These are phyloP conservation scores for Entamoeba dispar DNA, from an alignment of 208 protist species.

Conservation along the genomic window DNA sequence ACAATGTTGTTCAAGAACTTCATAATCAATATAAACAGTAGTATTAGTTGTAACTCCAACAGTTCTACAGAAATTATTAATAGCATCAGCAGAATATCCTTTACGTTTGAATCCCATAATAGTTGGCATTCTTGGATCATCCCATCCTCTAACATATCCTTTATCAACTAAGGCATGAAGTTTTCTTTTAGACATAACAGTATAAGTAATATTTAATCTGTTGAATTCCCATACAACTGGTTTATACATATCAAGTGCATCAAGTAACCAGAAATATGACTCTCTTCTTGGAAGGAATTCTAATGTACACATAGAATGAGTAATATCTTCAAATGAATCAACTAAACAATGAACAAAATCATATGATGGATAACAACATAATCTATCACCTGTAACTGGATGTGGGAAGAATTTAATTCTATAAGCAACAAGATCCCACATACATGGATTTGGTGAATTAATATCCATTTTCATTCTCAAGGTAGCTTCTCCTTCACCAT, in stretches of 20 bases:
- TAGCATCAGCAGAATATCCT: conserved; percentile 76
- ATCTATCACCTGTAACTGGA: conserved; percentile 37
- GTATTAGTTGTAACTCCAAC: conserved; percentile 61
- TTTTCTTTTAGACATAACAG: conserved; percentile 87
- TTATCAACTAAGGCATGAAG: conserved; percentile 75
- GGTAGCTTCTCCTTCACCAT: conserved; percentile 74
- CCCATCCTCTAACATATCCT: conserved; percentile 72
- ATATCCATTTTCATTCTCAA: conserved; percentile 96
- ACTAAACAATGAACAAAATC: conserved; percentile 97
- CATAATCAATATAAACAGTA: conserved; percentile 49
- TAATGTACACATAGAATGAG: conserved; percentile 96
- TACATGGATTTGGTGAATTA: conserved; percentile 72
- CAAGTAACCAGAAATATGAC: conserved; percentile 75
- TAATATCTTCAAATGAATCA: conserved; percentile 96
- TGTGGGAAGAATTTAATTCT: conserved; percentile 75
- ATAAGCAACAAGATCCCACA: conserved; percentile 89
- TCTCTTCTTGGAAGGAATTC: conserved; percentile 87
- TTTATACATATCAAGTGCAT: conserved; percentile 45
- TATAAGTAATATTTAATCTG: conserved; percentile 80
- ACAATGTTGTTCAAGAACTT: conserved; percentile 68
- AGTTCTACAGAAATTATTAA: conserved; percentile 80
- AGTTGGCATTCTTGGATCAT: conserved; percentile 83
- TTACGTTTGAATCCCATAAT: conserved; percentile 74
- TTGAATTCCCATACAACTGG: conserved; percentile 87
- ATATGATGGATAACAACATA: conserved; percentile 95